These are phyloP conservation scores for Didymella sp. DNA, from an alignment of 2,329 filamentous ascomycete genomes.

Conservation along the genomic window DNA sequence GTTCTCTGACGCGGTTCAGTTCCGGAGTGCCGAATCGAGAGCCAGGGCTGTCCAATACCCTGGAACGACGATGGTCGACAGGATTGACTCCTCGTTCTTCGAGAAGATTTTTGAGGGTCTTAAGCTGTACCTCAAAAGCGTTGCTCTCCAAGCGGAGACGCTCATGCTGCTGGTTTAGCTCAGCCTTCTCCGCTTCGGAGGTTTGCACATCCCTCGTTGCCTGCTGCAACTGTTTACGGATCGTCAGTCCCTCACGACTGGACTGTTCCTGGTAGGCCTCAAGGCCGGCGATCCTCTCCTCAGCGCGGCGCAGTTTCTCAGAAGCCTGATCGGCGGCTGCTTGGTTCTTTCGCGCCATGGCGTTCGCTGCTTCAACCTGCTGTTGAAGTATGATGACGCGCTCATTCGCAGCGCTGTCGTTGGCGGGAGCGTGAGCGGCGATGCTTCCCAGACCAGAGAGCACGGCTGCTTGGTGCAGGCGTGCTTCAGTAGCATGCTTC, in stretches of 20 bases:
- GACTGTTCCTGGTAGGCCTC: conserved; percentile 98
- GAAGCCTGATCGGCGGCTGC: conserved; percentile 84
- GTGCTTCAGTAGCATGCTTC: conserved; percentile 85
- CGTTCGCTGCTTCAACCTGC: conserved; percentile 79
- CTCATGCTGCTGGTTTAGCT: conserved; percentile 81
- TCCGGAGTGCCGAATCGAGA: conserved; percentile 81
- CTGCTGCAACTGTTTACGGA: conserved; percentile 87
- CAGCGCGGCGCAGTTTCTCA: conserved; percentile 87
- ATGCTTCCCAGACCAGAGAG: conserved; percentile 82
- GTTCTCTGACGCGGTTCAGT: conserved; percentile 76
- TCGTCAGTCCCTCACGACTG: conserved; percentile 87
- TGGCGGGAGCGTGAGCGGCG: conserved; percentile 60
- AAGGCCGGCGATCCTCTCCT: conserved; percentile 94
- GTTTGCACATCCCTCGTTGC: conserved; percentile 82
- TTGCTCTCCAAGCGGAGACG: conserved; percentile 93
- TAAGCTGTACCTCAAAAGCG: conserved; percentile 88
- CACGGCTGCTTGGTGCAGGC: conserved; percentile 82
- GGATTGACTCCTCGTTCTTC: conserved; percentile 86
- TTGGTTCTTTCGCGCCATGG: conserved; percentile 85
- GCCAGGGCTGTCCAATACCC: conserved; percentile 74
- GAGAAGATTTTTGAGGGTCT: conserved; percentile 90
- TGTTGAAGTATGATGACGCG: conserved; percentile 76
- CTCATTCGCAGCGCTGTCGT: conserved; percentile 61
- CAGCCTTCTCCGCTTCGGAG: conserved; percentile 80
- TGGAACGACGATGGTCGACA: conserved; percentile 72